Base-by-base conservation (phyloP, 2,329 filamentous ascomycete species). In the Fusarium udum region DNA sequence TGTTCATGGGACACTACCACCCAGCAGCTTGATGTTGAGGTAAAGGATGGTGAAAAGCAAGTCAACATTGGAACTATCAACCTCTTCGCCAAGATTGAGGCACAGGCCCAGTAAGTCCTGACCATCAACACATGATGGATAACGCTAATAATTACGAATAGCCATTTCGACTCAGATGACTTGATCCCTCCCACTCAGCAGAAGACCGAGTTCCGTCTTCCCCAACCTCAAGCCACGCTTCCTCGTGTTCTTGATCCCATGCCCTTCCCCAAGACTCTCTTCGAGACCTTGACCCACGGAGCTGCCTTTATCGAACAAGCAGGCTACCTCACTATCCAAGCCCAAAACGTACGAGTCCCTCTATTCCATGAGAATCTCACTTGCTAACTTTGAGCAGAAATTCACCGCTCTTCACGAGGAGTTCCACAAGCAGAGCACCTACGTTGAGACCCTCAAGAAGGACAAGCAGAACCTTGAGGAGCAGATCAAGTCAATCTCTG, bases 1-100 rank as follows among this genome's bases (percentile, higher is more conserved):
- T 75, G 73, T 13, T 51, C 43, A 1, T 75, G 63, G 63, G 13
- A 67, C 3, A 53, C n/a, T n/a, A n/a, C n/a, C n/a, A n/a, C n/a
- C n/a, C 40, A 73, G 9, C 37, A 59, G 15, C 72, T 75, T 31
- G 55, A 32, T 2, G 39, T 75, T 4, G 9, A 66, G 11, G n/a
- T 73, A 4, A 68, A 52, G 11, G 1, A 8, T 0, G 37, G n/a
- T 0, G 37, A 45, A 31, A 6, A 22, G 28, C 4, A 46, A 24
- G 1, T 31, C 24, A 42, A 5, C 14, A 9, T 15, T 15, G 39
- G 22, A n/a, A n/a, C n/a, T n/a, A n/a, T n/a, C n/a, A 39, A 20
- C 20, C 61, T 64, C 1, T 37, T 62, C 0, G 73, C 69, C 4
- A 26, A 53, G 2, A 59, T 75, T n/a, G 70, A 75, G 8, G 61